phyloP scores from a whole-genome alignment of 495 filamentous ascomycete genomes.

The Annulohypoxylon nitens region DNA sequence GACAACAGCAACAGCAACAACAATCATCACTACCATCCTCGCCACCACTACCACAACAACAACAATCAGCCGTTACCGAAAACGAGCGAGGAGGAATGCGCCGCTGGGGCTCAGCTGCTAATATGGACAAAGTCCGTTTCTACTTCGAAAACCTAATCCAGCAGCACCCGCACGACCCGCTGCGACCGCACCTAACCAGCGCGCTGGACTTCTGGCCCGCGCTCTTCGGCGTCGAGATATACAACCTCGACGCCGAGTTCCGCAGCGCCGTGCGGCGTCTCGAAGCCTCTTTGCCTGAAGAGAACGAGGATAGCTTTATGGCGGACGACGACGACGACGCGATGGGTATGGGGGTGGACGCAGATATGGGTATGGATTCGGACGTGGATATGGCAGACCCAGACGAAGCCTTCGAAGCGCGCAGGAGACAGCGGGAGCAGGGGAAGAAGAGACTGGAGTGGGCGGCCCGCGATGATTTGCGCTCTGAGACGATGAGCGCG shows the following conservation, averaged over 20 bases:
- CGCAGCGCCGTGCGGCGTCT: slow-evolving; percentile 29
- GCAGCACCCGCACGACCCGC: slow-evolving; percentile 54
- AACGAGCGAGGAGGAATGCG: neutral
- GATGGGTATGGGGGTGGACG: slow-evolving; percentile 4
- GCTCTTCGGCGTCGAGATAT: slow-evolving; percentile 58
- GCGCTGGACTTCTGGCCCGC: slow-evolving; percentile 59
- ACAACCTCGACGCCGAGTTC: slow-evolving; percentile 52
- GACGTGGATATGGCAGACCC: slow-evolving; percentile 10
- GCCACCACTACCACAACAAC: neutral
- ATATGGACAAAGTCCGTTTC: slow-evolving; percentile 42
- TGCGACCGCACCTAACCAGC: slow-evolving; percentile 45
- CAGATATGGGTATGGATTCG: neutral
- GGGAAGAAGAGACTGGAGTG: slow-evolving; percentile 1
- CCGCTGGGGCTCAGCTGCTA: slow-evolving; percentile 46
- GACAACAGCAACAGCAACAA: neutral
- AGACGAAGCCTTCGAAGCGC: slow-evolving; percentile 21
- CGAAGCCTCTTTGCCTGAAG: slow-evolving; percentile 23
- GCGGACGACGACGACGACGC: slow-evolving; percentile 1
- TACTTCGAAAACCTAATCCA: slow-evolving; percentile 58
- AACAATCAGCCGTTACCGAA: neutral
- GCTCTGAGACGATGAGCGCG: slow-evolving; percentile 43
- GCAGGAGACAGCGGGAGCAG: slow-evolving; percentile 34
- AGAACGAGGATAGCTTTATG: slow-evolving; percentile 12
- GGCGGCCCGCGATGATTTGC: slow-evolving; percentile 42
- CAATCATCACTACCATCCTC: neutral